Conservation (phyloP, 805 yeast species). For the Ascoidea tarda region DNA sequence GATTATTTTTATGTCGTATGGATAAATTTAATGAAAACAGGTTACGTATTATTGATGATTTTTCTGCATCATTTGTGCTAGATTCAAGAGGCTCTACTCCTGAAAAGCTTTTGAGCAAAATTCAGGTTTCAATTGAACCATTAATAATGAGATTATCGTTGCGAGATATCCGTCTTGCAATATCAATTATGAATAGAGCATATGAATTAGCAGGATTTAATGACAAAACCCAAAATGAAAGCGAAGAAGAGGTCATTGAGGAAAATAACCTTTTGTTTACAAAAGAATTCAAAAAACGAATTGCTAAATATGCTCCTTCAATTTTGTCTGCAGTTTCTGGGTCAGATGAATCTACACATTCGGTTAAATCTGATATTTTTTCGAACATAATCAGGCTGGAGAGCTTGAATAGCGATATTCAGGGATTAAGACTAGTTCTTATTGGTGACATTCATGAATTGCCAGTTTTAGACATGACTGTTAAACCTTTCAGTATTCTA, state of each 20-base stretch:
- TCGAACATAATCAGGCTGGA: slow-evolving; percentile 50
- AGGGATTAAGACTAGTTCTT: slow-evolving; percentile 67
- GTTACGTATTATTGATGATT: slow-evolving; percentile 76
- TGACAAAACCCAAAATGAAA: slow-evolving; percentile 6
- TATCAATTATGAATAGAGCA: slow-evolving; percentile 60
- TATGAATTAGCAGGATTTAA: slow-evolving; percentile 28
- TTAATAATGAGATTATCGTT: slow-evolving; percentile 69
- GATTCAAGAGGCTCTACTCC: slow-evolving; percentile 58
- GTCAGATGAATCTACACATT: slow-evolving; percentile 10
- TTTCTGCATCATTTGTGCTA: slow-evolving; percentile 59
- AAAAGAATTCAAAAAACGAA: slow-evolving; percentile 44
- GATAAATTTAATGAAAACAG: slow-evolving; percentile 43
- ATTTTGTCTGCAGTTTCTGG: slow-evolving; percentile 36
- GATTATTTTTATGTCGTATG: slow-evolving; percentile 78
- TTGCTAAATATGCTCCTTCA: slow-evolving; percentile 60
- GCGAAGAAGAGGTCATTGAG: slow-evolving; percentile 1
- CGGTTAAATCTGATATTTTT: slow-evolving; percentile 13
- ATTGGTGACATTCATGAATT: slow-evolving; percentile 87
- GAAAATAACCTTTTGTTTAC: slow-evolving; percentile 29
- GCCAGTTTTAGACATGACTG: slow-evolving; percentile 68
- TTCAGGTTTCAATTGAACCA: slow-evolving; percentile 68
- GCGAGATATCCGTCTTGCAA: slow-evolving; percentile 74
- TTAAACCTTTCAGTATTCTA: slow-evolving; percentile 50
- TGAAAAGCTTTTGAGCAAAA: slow-evolving; percentile 41
- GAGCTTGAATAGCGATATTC: slow-evolving; percentile 45